Percentiles rank a stretch among this genome's conserved stretches.
Evolutionary conservation across 805 yeast genomes (phyloP).

Genomic region (Saccharomycopsis sp.): DNA sequence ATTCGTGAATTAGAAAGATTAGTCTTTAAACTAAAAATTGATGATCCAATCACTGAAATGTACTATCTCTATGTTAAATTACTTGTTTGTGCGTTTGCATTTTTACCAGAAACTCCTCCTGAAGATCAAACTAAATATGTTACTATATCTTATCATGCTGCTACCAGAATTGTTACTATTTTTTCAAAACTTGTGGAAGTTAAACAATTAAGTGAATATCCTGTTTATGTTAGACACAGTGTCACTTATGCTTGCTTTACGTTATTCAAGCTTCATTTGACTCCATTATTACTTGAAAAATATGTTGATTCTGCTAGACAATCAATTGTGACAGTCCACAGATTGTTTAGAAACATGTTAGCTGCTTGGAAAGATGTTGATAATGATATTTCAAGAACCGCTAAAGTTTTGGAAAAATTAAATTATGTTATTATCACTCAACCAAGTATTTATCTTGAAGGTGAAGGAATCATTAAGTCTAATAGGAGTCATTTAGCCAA

Average conservation of each 20-base stretch:
- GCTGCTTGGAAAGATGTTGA: constrained; percentile 88
- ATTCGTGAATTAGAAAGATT: constrained; percentile 70
- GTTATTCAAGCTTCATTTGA: constrained; percentile 70
- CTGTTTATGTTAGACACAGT: constrained; percentile 80
- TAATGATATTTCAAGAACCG: constrained; percentile 84
- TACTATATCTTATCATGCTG: constrained; percentile 66
- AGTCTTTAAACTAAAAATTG: constrained; percentile 54
- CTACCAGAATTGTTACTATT: constrained; percentile 67
- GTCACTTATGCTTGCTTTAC: constrained; percentile 71
- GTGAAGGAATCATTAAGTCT: constrained; percentile 67
- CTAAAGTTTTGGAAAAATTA: constrained; percentile 79
- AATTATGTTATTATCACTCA: constrained; percentile 80
- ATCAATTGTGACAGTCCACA: constrained; percentile 85
- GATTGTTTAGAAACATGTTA: constrained; percentile 76
- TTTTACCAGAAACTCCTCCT: constrained; percentile 78
- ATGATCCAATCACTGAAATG: constrained; percentile 59
- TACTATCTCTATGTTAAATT: constrained; percentile 69
- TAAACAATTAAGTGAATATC: constrained; percentile 68
- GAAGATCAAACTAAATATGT: constrained; percentile 83
- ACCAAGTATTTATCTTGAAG: constrained; percentile 57
- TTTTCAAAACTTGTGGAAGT: constrained; percentile 61
- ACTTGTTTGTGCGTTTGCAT: constrained; percentile 82
- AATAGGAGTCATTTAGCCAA: constrained; percentile 92
- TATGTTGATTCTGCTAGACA: constrained; percentile 85
- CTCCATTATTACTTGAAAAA: constrained; percentile 54